phyloP scores from a whole-genome alignment of 2,329 filamentous ascomycete genomes.

The Rhytidhysteron rufulum region DNA sequence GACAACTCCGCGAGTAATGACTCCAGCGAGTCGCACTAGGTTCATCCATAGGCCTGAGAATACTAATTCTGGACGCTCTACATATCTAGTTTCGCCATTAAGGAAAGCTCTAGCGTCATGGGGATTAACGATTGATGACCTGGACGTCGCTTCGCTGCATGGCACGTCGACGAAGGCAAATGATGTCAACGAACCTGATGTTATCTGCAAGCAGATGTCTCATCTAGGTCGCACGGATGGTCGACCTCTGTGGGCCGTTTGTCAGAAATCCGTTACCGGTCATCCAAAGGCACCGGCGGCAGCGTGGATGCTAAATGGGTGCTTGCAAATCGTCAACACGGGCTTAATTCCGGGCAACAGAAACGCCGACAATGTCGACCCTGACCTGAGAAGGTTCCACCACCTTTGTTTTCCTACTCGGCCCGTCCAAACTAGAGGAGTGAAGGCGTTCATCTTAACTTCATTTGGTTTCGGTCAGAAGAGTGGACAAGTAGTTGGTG shows the following conservation, averaged over 20 bases:
- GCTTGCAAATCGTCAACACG: slow-evolving; percentile 32
- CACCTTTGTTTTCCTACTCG: slow-evolving; percentile 32
- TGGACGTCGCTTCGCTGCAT: slow-evolving; percentile 37
- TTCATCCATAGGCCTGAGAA: slow-evolving; percentile 12
- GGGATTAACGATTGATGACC: slow-evolving; percentile 37
- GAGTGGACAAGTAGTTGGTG: slow-evolving; percentile 35
- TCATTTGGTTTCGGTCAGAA: slow-evolving; percentile 48
- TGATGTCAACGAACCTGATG: slow-evolving; percentile 38
- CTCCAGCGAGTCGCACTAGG: neutral
- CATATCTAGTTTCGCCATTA: slow-evolving; percentile 31
- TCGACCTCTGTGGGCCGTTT: slow-evolving; percentile 29
- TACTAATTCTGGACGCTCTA: slow-evolving; percentile 27
- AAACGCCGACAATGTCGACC: slow-evolving; percentile 37
- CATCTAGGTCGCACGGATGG: slow-evolving; percentile 34
- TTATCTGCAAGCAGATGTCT: slow-evolving; percentile 33
- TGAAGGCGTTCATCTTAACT: slow-evolving; percentile 38
- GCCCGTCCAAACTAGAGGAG: slow-evolving; percentile 13
- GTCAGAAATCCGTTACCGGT: slow-evolving; percentile 38
- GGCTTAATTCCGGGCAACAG: slow-evolving; percentile 35
- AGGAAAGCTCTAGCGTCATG: slow-evolving; percentile 33
- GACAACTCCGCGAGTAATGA: neutral
- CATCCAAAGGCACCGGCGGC: slow-evolving; percentile 38
- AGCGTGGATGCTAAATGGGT: slow-evolving; percentile 39
- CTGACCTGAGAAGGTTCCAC: slow-evolving; percentile 17
- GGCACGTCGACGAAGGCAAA: slow-evolving; percentile 40